These are phyloP conservation scores for Hortiboletus campestris DNA, from an alignment of 768 basidiomycete genomes.

Conservation along the genomic window DNA sequence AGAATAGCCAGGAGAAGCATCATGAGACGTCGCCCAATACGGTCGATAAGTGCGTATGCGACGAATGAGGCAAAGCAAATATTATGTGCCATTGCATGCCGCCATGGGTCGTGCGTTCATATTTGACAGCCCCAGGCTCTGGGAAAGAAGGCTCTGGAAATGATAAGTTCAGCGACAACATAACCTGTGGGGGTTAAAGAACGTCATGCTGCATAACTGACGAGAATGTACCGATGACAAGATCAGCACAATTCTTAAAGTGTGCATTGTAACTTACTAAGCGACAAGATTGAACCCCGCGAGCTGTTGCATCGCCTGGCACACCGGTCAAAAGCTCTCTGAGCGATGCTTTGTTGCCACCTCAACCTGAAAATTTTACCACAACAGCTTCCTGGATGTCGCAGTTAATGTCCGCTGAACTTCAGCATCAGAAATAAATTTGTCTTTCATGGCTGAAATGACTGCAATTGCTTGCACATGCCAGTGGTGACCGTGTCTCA, in stretches of 20 bases:
- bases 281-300: background rate
- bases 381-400: background rate
- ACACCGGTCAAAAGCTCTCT: background rate
- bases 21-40: background rate
- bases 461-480: background rate
- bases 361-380: background rate
- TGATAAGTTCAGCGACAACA: background rate
- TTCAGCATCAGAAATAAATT: background rate
- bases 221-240: background rate
- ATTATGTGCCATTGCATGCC: background rate
- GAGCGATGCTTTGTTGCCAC: background rate
- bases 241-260: background rate
- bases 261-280: background rate
- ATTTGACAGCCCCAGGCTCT: background rate
- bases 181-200: background rate
- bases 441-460: background rate
- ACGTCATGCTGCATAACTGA: background rate
- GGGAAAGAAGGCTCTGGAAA: background rate
- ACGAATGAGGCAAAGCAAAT: background rate
- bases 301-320: background rate
- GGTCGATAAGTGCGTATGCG: background rate
- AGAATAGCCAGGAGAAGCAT: background rate
- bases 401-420: background rate
- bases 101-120: background rate
- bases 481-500: background rate